These are phyloP conservation scores for Irpex sp. DNA, from an alignment of 1,284 basidiomycete species.

Conservation along the genomic window DNA sequence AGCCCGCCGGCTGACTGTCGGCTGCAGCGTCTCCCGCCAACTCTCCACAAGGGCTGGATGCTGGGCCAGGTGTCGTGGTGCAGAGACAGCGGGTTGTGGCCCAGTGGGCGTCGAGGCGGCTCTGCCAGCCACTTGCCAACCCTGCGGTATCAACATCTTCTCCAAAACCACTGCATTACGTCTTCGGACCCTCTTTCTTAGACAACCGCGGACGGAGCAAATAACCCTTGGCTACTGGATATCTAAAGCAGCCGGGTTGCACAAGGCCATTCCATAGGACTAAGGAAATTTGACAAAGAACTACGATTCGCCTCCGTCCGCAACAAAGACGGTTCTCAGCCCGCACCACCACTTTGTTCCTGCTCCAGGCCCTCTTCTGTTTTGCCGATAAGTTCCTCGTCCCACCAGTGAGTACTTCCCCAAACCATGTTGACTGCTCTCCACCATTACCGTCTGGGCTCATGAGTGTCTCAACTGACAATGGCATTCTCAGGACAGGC, in stretches of 20 bases:
- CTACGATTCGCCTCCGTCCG: background rate
- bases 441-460: no score
- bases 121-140: background rate
- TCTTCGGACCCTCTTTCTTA: conserved; percentile 1
- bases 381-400: no score
- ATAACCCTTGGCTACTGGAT: background rate
- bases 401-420: no score
- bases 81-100: background rate
- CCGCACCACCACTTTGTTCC: background rate
- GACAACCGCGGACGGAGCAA: background rate
- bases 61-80: background rate
- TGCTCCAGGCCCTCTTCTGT: background rate
- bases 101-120: background rate
- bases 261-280: background rate
- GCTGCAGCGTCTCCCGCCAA: background rate
- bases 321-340: background rate
- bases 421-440: no score
- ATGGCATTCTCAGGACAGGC: background rate
- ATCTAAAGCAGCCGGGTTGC: background rate
- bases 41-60: background rate
- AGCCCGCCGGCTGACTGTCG: background rate
- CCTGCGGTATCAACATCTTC: background rate
- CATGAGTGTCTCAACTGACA: background rate
- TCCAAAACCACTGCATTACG: background rate
- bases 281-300: background rate